Base-by-base conservation (phyloP, 345 rosid species). In the Linum trigynum region DNA sequence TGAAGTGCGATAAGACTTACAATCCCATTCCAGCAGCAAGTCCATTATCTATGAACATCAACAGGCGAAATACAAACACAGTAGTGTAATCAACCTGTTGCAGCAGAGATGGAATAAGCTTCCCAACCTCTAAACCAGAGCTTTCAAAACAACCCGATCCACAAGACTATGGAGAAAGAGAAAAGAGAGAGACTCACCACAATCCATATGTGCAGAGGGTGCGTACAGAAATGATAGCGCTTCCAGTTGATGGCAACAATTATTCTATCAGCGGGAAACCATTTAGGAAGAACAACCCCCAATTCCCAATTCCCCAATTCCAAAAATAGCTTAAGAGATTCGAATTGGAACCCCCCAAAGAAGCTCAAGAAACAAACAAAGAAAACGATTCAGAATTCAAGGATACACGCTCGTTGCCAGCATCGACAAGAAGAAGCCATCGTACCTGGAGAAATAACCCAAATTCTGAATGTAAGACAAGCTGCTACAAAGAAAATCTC, bases 401-500 rank as follows among this genome's bases (percentile, higher is more conserved):
- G 95, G 99, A 95, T 91, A 95, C 99, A 89, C 86, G 65, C 97
- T 91, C 53, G 94, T 95, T 5, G 96, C 99, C 65, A 95, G 86
- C 99, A 95, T 95, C 64, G 95, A 91, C 86, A 95, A 79, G 88
- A 95, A 95, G 85, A 95, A 91, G 32, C 97, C 99, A 83, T 95
- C 97, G 70, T 82, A 91, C 97, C 97, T 95, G 84, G 87, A 78
- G 39, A 45, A 73, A 48, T 23, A 23, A 0, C 32, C 64, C 51
- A 61, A 59, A 48, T 60, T 59, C 61, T 68, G 8, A 38, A 48
- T 35, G 43, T 57, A 15, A 63, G 66, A 41, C 14, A 65, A 23
- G 17, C 40, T 69, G n/a, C 56, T 51, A 14, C 69, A 57, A 11
- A 64, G 42, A 74, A 39, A 50, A 15, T 43, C 58, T 4, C 17